A percentile compares a stretch with the other conserved stretches of the same genome.
These are phyloP conservation scores for Alnus rubra DNA, from an alignment of 306 rosid genomes.

Conservation along the genomic window DNA sequence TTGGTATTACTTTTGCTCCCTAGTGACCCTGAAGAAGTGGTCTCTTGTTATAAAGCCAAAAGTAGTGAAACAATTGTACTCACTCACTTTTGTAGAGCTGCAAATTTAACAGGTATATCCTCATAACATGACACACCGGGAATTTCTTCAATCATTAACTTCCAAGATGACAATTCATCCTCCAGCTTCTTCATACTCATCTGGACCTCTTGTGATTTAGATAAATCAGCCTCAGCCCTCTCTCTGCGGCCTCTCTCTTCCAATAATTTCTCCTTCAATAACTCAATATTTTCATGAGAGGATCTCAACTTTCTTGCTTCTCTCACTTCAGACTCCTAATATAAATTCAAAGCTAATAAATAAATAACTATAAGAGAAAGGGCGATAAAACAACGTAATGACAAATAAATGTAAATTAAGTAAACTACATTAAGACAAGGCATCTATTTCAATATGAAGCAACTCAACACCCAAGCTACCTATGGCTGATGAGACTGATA, in stretches of 20 bases:
- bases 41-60: constrained; percentile 17
- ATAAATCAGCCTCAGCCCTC: constrained; percentile 74
- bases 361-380: constrained; percentile 13
- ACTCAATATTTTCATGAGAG: constrained; percentile 64
- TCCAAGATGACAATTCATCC: constrained; percentile 80
- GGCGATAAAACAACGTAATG: constrained; percentile 11
- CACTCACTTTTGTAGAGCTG: constrained; percentile 83
- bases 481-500: not conserved
- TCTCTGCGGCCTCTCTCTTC: constrained; percentile 75
- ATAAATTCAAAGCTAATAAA: constrained; percentile 36
- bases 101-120: constrained; percentile 75
- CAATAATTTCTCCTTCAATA: constrained; percentile 78
- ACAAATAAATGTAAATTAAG: not conserved
- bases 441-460: not conserved
- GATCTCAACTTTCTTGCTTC: constrained; percentile 87
- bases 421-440: not conserved
- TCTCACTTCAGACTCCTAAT: constrained; percentile 89
- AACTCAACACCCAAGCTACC: no score
- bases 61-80: constrained; percentile 26
- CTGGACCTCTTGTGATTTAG: constrained; percentile 72
- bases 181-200: constrained; percentile 62
- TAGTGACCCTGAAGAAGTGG: constrained; percentile 8
- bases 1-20: not conserved
- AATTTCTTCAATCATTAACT: constrained; percentile 55
- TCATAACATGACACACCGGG: constrained; percentile 77